Base-by-base conservation (phyloP, 306 rosid genomes). In the Malus asiatica region DNA sequence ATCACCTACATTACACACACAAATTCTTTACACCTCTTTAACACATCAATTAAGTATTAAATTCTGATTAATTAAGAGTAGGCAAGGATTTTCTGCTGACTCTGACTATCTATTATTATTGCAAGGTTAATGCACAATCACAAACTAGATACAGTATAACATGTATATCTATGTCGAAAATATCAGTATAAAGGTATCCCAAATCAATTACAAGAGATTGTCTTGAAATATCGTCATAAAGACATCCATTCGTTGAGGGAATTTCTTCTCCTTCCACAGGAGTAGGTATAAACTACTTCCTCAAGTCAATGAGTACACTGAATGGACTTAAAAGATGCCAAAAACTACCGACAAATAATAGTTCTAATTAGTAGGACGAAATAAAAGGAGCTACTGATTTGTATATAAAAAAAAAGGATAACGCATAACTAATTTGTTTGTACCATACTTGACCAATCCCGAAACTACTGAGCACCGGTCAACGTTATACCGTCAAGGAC, bases 1-100 rank as follows among this genome's bases (percentile, higher is more conserved):
- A 92, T 82, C 82, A 89, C 85, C 93, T 95, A 79, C 82, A 70
- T 33, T 33, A 33, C 72, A 74, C 67, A 68, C 23, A 18, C 1
- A 40, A 52, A 19, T 27, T 29, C 20, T 20, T 19, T 2, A 70
- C 30, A 4, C 11, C 46, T 44, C 46, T 44, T 30, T 22, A n/a
- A 22, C 53, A 14, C 53, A 48, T 48, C 16, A 48, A 48, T 58
- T 22, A 8, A 58, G 29, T 58, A 58, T 6, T 3, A 58, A 58
- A 58, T 58, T 58, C 63, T n/a, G 62, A 58, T 4, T 58, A 58
- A 57, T 48, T 14, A 20, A 57, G 11, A n/a, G 61, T 23, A 8
- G 13, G 53, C 15, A n/a, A 57, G 61, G 61, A 8, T 57, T 57
- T 22, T 57, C 61, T 57, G 14, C 27, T n/a, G 9, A 19, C 23